Conservation (phyloP, 2,329 filamentous ascomycete species). For the Periglandula ipomoeae region DNA sequence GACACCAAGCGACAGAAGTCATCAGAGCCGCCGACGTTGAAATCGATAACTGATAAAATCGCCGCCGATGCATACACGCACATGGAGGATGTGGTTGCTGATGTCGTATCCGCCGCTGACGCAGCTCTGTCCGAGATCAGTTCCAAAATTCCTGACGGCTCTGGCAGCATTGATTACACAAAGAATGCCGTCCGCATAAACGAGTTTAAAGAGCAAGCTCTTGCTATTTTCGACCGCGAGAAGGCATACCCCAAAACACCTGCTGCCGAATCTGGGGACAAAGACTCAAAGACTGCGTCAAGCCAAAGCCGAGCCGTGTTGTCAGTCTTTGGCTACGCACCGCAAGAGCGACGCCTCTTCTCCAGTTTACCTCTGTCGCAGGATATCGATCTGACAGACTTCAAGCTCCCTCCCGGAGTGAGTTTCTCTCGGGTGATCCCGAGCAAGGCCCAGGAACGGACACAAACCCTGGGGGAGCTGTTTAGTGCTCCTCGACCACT, state of each 20-base stretch:
- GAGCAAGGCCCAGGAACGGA: slow-evolving; percentile 33
- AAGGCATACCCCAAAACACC: slow-evolving; percentile 37
- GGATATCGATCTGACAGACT: slow-evolving; percentile 23
- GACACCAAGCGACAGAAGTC: slow-evolving; percentile 53
- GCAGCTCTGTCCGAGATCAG: slow-evolving; percentile 40
- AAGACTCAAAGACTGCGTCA: slow-evolving; percentile 28
- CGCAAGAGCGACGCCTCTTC: slow-evolving; percentile 69
- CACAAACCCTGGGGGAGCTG: slow-evolving; percentile 60
- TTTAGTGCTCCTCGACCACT: slow-evolving; percentile 61
- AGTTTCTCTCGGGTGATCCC: slow-evolving; percentile 32
- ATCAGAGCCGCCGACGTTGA: slow-evolving; percentile 28
- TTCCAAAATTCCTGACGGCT: slow-evolving; percentile 18
- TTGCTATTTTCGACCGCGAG: slow-evolving; percentile 54
- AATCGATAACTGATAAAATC: slow-evolving; percentile 46
- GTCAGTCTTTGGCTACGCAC: slow-evolving; percentile 67
- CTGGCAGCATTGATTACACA: slow-evolving; percentile 21
- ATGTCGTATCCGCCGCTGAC: slow-evolving; percentile 40
- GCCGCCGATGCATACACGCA: slow-evolving; percentile 42
- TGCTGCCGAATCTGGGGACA: slow-evolving; percentile 26
- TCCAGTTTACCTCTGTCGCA: slow-evolving; percentile 58
- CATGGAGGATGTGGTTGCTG: slow-evolving; percentile 56
- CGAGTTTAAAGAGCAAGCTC: slow-evolving; percentile 53
- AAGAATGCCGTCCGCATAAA: slow-evolving; percentile 35
- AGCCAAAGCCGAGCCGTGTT: slow-evolving; percentile 50
- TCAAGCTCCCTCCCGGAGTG: slow-evolving; percentile 65